These are phyloP conservation scores for Oropetium thomaeum DNA, from an alignment of 176 grass and related monocot genomes.

Conservation along the genomic window DNA sequence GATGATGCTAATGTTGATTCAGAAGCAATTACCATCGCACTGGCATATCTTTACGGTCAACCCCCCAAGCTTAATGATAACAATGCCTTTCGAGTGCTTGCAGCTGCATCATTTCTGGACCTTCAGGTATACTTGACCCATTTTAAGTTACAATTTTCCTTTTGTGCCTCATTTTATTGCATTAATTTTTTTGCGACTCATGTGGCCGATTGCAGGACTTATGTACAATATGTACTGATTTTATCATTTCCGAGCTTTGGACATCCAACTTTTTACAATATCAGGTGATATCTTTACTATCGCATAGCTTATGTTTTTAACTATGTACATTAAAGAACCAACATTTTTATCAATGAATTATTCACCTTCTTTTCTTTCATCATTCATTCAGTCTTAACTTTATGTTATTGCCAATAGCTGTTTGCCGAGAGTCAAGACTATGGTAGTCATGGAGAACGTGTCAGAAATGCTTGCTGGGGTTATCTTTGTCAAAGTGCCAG, in stretches of 20 bases:
- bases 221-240: slow-evolving; percentile 96
- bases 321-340: not conserved
- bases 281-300: slow-evolving; percentile 41
- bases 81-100: slow-evolving; percentile 90
- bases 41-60: slow-evolving; percentile 90
- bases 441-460: slow-evolving; percentile 84
- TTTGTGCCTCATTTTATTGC: not conserved
- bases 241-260: slow-evolving; percentile 96
- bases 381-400: not conserved
- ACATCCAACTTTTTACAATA: slow-evolving; percentile 93
- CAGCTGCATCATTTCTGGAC: slow-evolving; percentile 93
- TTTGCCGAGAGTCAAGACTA: slow-evolving; percentile 99
- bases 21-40: slow-evolving; percentile 71
- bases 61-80: slow-evolving; percentile 84
- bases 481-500: slow-evolving; percentile 99
- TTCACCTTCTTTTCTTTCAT: not conserved
- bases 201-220: slow-evolving; percentile 62
- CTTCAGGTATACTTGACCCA: slow-evolving; percentile 65
- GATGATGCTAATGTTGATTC: slow-evolving; percentile 94
- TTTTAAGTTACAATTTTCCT: not conserved
- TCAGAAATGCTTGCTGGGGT: slow-evolving; percentile 97
- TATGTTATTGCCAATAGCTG: slow-evolving; percentile 40
- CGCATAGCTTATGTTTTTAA: slow-evolving; percentile 2
- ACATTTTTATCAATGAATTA: not conserved
- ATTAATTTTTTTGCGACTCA: slow-evolving; percentile 25